Conservation (phyloP, 805 yeast species). For the Saccharomycopsis selenospora region DNA sequence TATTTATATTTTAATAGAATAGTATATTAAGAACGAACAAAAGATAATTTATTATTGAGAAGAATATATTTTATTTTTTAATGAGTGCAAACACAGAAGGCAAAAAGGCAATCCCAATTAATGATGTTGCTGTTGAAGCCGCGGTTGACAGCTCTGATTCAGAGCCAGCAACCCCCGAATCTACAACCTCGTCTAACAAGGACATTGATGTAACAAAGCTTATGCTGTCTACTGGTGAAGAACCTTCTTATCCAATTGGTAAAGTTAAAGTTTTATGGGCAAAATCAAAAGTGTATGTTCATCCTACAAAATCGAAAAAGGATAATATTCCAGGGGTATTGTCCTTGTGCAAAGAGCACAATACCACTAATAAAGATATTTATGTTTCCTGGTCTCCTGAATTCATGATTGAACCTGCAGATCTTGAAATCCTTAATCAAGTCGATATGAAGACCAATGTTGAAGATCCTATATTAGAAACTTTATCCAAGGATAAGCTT, state of each 20-base stretch:
- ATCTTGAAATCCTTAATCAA: conserved; percentile 28
- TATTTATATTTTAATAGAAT: no score
- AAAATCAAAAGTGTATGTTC: conserved; percentile 73
- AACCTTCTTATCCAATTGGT: conserved; percentile 19
- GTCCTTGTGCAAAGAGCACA: conserved; percentile 50
- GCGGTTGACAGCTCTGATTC: no score
- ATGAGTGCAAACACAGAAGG: no score
- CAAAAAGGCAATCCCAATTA: no score
- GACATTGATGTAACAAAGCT: neutral
- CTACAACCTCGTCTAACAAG: neutral
- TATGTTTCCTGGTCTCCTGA: conserved; percentile 68
- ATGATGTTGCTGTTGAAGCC: no score
- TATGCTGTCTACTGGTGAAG: neutral
- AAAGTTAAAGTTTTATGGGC: conserved; percentile 30
- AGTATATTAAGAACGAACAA: no score
- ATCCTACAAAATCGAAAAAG: conserved; percentile 62
- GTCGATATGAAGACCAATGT: conserved; percentile 27
- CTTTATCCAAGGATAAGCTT: conserved; percentile 1
- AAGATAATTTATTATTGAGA: no score
- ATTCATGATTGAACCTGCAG: conserved; percentile 29
- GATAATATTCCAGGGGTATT: conserved; percentile 81
- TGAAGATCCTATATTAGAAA: conserved; percentile 5
- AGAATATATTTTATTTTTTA: no score
- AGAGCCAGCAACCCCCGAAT: neutral
- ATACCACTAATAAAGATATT: conserved; percentile 46